A percentile compares a stretch with the other conserved stretches of the same genome.
phyloP scores from a whole-genome alignment of 106 monocot species.

The Dactylorhiza incarnata region DNA sequence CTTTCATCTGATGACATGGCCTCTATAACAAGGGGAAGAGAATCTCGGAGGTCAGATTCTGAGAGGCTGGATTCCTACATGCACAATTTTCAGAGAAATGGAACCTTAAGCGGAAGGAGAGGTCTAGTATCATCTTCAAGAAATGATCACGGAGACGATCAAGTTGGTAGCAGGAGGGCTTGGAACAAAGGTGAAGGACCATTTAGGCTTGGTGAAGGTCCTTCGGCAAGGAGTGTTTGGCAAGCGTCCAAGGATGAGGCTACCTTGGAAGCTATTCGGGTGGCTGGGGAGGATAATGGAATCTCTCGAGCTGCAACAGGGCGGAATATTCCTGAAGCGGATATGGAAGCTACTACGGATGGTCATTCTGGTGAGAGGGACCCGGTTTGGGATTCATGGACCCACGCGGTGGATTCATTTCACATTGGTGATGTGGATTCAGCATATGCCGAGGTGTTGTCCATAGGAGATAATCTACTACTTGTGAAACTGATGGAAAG shows the following conservation, averaged over 20 bases:
- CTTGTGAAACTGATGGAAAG: conserved; percentile 92
- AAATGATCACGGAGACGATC: conserved; percentile 41
- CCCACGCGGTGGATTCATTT: conserved; percentile 80
- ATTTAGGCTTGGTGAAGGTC: conserved; percentile 90
- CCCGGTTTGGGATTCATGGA: conserved; percentile 74
- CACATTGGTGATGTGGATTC: conserved; percentile 82
- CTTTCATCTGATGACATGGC: conserved; percentile 40
- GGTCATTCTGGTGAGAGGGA: conserved; percentile 48
- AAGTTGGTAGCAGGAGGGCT: conserved; percentile 48
- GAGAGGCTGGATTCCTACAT: conserved; percentile 51
- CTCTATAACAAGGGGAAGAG: conserved; percentile 40
- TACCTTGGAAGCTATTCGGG: conserved; percentile 92
- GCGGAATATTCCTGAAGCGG: conserved; percentile 39
- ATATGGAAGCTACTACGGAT: conserved; percentile 49
- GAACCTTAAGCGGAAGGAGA: conserved; percentile 35
- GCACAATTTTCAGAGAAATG: conserved; percentile 43
- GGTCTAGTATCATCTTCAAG: conserved; percentile 13
- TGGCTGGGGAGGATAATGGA: conserved; percentile 87
- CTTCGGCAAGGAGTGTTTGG: conserved; percentile 99
- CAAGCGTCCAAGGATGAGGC: conserved; percentile 99
- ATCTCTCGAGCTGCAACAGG: conserved; percentile 28
- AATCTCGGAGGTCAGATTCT: conserved; percentile 57
- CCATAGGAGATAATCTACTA: conserved; percentile 59
- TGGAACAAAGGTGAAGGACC: conserved; percentile 86
- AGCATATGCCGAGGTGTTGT: conserved; percentile 76